Conservation (phyloP, 192 early-diverging fungal genomes). For the Umbelopsis sp. region DNA sequence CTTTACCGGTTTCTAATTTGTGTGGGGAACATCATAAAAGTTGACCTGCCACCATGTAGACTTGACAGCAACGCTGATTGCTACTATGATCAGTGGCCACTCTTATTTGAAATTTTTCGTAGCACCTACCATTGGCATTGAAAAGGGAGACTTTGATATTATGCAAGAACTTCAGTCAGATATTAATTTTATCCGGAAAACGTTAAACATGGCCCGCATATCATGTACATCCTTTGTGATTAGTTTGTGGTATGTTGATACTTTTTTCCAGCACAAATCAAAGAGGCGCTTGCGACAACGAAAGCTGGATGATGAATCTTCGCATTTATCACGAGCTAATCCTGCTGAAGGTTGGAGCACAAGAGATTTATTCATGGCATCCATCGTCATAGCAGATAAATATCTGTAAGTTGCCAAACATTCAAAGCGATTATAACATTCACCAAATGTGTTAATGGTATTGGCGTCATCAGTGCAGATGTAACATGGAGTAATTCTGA, state of each 20-base stretch:
- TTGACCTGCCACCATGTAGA: conserved; percentile 32
- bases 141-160: conserved; percentile 2
- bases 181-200: conserved; percentile 50
- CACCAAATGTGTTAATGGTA: too few species aligned
- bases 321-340: not conserved
- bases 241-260: conserved; percentile 50
- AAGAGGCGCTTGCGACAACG: conserved; percentile 24
- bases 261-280: conserved; percentile 36
- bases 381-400: conserved; percentile 54
- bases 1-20: not conserved
- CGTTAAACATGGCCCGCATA: conserved; percentile 49
- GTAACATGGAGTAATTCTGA: conserved; percentile 47
- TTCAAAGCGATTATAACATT: too few species aligned
- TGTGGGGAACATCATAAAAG: not conserved
- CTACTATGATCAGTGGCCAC: conserved; percentile 44
- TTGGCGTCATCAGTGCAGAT: conserved; percentile 30
- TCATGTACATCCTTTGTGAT: conserved; percentile 50
- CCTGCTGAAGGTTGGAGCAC: conserved; percentile 38
- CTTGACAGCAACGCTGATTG: conserved; percentile 47
- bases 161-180: conserved; percentile 19
- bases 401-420: conserved; percentile 34
- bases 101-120: conserved; percentile 26
- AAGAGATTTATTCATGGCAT: conserved; percentile 46
- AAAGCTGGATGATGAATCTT: conserved; percentile 31
- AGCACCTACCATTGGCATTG: not conserved